Conservation (phyloP, 768 basidiomycete species). For the Lentinula detonsa region DNA sequence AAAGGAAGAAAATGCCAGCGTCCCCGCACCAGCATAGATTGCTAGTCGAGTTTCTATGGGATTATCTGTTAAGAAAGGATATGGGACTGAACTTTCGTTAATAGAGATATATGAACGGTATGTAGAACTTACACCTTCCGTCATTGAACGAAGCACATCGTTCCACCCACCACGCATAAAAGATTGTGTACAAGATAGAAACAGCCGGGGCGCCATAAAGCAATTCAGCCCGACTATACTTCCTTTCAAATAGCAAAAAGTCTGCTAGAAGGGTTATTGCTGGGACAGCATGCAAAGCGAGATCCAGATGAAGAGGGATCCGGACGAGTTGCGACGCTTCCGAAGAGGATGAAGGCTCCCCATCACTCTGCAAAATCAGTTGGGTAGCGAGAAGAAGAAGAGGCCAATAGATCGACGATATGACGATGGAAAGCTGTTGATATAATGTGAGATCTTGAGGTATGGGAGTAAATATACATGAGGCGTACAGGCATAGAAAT, state of each 20-base stretch:
- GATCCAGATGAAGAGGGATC: constrained; percentile 50
- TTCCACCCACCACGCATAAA: constrained; percentile 66
- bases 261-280: constrained; percentile 52
- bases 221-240: constrained; percentile 33
- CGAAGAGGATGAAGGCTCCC: constrained; percentile 23
- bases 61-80: constrained; percentile 73
- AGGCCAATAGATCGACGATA: constrained; percentile 62
- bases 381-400: constrained; percentile 48
- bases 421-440: constrained; percentile 18
- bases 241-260: constrained; percentile 61
- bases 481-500: constrained; percentile 57
- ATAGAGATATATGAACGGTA: neutral
- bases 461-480: neutral
- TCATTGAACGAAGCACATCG: constrained; percentile 58
- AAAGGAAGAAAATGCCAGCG: constrained; percentile 52
- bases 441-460: neutral
- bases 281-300: constrained; percentile 64
- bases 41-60: constrained; percentile 41
- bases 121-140: constrained; percentile 39
- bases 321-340: constrained; percentile 20
- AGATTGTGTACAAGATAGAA: constrained; percentile 22
- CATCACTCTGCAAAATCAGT: constrained; percentile 41
- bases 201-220: constrained; percentile 23
- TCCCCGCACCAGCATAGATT: constrained; percentile 53
- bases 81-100: constrained; percentile 49